Base-by-base conservation (phyloP, 139 green algal genomes). In the Choricystis sp. region DNA sequence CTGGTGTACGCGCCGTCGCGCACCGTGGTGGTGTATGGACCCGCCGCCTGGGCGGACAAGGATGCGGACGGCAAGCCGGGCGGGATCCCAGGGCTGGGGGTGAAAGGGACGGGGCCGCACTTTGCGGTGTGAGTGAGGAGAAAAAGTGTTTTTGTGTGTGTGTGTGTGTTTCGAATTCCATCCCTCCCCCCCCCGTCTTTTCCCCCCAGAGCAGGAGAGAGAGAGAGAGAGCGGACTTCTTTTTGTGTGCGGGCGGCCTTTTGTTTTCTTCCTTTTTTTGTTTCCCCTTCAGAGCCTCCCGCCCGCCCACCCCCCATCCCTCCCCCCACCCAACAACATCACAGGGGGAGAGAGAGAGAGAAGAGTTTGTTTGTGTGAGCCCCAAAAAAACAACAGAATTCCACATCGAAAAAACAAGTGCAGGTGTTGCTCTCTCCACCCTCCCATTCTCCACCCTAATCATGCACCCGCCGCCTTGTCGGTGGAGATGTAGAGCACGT, bases 1-100 rank as follows among this genome's bases (percentile, higher is more conserved):
- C 66, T 80, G 69, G 76, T 88, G 29, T 91, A 90, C 64, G 76
- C 80, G 14, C 84, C 84, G 49, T 80, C 66, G 21, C 74, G 85
- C 60, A 94, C 86, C 1, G 83, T 87, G n/a, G 84, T 85, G 1
- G 85, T 92, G 21, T 96, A 96, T 71, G 89, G 75, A 3, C 88
- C 85, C 5, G 64, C 81, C 5, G 75, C 88, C 49, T 84, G 65
- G 60, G 66, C 52, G 25, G 89, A 96, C 70, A 64, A 78, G 23
- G 58, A 81, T 22, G 85, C 82, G 3, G 86, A 94, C 67, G 58
- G 64, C 25, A 77, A 81, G 61, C 65, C 24, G 57, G 40, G 64
- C 22, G 85, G 85, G 61, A 70, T 96, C 4, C 89, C 89, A 5
- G 89, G 89, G 9, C 74, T 96, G 56, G 85, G 61, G 5, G 76